Base-by-base conservation (phyloP, 2,329 filamentous ascomycete genomes). In the Hymenotorrendiella dingleyae region DNA sequence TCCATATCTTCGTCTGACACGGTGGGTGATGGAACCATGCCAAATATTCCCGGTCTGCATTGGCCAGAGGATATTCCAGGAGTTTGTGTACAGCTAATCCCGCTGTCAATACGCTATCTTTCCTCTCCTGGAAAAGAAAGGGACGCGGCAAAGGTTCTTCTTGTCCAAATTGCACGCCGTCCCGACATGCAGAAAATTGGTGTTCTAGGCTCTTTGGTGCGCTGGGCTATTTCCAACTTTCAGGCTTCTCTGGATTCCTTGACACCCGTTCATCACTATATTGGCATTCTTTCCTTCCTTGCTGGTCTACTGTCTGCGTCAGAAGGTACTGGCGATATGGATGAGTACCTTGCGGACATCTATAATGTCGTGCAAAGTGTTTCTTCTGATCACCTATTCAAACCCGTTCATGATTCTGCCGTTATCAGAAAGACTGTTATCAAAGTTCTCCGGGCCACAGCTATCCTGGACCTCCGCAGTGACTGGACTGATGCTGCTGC, bases 171-270 rank as follows among this genome's bases (percentile, higher is more conserved):
- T 34, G 78, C 82, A n/a, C 80, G 90, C 61, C 78, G 93, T 12
- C 80, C 78, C 35, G 93, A 98, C 61, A 95, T 97, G 87, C 86
- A 91, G 63, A 69, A 76, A 38, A 66, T 90, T 8, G 80, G 83
- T 0, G 68, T 97, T 3, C 69, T 93, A 24, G 66, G 78, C 34
- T 71, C 74, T 2, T 68, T 95, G 8, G 73, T 88, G 2, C 62
- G 74, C 23, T 94, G 87, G 86, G 78, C 84, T 1, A 64, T 93
- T 27, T 67, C 66, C 7, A 74, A 73, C 21, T 67, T 94, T 3
- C 65, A 69, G 1, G 71, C 71, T 0, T 57, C 62, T 2, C 59
- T 61, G 3, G 64, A 64, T 9, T 60, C 61, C 3, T 61, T 55
- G 6, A 62, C 62, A 4, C 74, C 79, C 20, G 78, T 85, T 1